phyloP scores from a whole-genome alignment of 805 yeast genomes.

The Candida fluviatilis region DNA sequence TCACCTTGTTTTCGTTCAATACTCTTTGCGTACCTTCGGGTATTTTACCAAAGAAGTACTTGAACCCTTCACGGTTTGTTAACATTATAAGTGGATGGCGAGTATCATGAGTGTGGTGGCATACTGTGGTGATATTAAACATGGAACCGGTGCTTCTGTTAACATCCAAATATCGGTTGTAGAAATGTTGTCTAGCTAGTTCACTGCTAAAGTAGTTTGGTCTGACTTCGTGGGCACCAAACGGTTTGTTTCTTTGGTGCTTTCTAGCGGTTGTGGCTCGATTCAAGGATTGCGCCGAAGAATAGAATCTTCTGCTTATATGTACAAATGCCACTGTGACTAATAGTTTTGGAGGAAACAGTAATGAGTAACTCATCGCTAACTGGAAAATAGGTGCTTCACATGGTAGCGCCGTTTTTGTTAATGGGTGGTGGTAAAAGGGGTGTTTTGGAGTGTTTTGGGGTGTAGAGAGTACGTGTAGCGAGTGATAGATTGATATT shows the following conservation, averaged over 20 bases:
- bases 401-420: neutral
- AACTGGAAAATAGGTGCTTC: too few species aligned
- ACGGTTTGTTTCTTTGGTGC: neutral
- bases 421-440: too few species aligned
- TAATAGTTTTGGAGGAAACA: neutral
- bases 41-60: conserved; percentile 71
- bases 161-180: conserved; percentile 11
- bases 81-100: conserved; percentile 53
- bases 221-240: conserved; percentile 1
- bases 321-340: neutral
- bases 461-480: too few species aligned
- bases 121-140: conserved; percentile 49
- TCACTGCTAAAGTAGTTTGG: conserved; percentile 2
- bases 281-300: conserved; percentile 1
- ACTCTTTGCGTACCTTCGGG: conserved; percentile 86
- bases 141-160: conserved; percentile 22
- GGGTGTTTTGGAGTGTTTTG: too few species aligned
- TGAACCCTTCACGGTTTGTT: conserved; percentile 44
- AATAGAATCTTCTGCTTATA: conserved; percentile 7
- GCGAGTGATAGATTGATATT: too few species aligned
- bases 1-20: conserved; percentile 55
- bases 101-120: conserved; percentile 54
- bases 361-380: neutral
- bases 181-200: conserved; percentile 2
- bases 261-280: neutral